Base-by-base conservation (phyloP, 1,139 yeast species). In the Sugiyamaella grinbergsii region DNA sequence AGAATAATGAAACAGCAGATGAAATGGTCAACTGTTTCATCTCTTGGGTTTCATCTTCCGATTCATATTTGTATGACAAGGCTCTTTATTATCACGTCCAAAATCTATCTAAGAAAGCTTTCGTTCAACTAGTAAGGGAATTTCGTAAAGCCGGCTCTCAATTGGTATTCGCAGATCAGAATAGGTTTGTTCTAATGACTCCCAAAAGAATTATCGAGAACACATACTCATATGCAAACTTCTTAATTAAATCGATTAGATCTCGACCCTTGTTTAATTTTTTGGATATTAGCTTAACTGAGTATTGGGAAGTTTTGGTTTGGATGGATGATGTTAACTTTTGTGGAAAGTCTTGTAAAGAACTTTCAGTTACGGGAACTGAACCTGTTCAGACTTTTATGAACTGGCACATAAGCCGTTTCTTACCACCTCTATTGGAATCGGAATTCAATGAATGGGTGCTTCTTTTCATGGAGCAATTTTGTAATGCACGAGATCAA, bases 251-350 rank as follows among this genome's bases (percentile, higher is more conserved):
- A 58, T 82, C 95, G 1, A 81, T 91, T 4, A 76, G 96, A 60
- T 76, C 89, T 1, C 86, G 83, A 61, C 94, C 96, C 0, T 69
- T 90, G 56, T 93, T 93, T 69, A 82, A 85, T 59, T 90, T 83
- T 65, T 71, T 94, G 59, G 97, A 91, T 60, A 71, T 94, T 59
- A 72, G 74, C 26, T 84, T 93, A 43, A 77, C 76, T 13, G 82
- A 82, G 59, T 91, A 89, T 63, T 93, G 98, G 98, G 97, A 93
- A 66, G 65, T 86, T 15, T 72, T 94, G 55, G 72, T 93, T 3
- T 94, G 98, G 98, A 88, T 91, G 95, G 97, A 94, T 66, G 83
- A 85, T 60, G 82, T 79, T 61, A 94, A 94, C 63, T 90, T 75
- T 67, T 88, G 95, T 39, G 99, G 98, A 4, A 75, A 90, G 52